Conservation (phyloP, 176 grass and related monocot genomes). For the Musa beccarii region DNA sequence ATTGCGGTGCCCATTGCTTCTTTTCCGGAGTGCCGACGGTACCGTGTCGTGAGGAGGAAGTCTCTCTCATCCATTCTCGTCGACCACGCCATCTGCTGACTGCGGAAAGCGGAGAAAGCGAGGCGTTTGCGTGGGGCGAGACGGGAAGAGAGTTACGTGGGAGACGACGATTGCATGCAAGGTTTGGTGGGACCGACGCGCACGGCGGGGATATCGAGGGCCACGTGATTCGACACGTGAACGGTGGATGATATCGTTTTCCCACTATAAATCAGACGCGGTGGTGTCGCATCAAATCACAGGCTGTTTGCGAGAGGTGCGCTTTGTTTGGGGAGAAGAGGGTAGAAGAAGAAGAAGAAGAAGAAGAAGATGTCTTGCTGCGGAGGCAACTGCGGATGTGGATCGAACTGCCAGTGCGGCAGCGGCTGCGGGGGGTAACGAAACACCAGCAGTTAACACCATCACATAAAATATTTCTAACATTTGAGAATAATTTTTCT, state of each 20-base stretch:
- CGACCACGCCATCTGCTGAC: no score
- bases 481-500: no score
- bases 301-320: no score
- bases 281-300: no score
- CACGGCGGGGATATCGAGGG: background rate
- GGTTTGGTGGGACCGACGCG: background rate
- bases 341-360: background rate
- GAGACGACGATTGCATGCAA: background rate
- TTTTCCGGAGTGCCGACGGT: no score
- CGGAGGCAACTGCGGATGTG: constrained; percentile 86
- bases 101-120: no score
- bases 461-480: no score
- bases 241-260: constrained; percentile 5
- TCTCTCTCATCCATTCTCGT: no score
- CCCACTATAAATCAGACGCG: constrained; percentile 9
- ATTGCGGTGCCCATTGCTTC: no score
- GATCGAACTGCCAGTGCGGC: constrained; percentile 64
- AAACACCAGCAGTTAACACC: background rate
- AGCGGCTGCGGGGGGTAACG: constrained; percentile 49
- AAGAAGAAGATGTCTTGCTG: constrained; percentile 67
- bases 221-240: constrained; percentile 4
- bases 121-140: no score
- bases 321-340: background rate
- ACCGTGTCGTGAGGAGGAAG: no score
- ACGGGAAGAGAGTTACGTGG: background rate